Evolutionary conservation across 1,139 yeast species (phyloP), one percentile per base, ranked within the genome.

Genomic region (Kurtzmaniella quercitrusa): DNA sequence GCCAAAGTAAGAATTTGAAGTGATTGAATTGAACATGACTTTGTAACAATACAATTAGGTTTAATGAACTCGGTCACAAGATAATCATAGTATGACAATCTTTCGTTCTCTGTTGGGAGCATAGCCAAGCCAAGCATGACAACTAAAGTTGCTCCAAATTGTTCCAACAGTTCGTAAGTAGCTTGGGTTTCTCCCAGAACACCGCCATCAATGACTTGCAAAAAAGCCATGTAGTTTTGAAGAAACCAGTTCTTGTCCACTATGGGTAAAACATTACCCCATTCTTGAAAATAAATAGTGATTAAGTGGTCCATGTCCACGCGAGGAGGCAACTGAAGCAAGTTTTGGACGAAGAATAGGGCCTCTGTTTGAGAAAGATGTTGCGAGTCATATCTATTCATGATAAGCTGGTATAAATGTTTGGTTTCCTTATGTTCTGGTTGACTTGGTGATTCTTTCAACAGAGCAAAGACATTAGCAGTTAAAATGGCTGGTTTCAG

Each of bases 251-350:
- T 76, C 52, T 81, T 80, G 57, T 86, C 87, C 42, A 88, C 57
- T 9, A 87, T 71, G 0, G 96, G 94, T 36, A 84, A 69, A 14
- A 79, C 63, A 36, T 76, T 72, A 30, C 88, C 84, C 95, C 96
- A 89, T 47, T 84, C 85, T 49, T 81, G 83, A 63, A 88, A 88
- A 58, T 78, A 89, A 1, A 76, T 60, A 0, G 82, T 75, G 34
- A 79, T 68, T 33, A 80, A 63, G 23, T 77, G 76, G 51, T 82
- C 86, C 48, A 80, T 57, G 47, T 80, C 82, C 38, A 76, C 56
- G 44, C 80, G 71, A 16, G 81, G 63, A 1, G 89, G 88, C 4
- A 81, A 60, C 33, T 74, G 71, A 28, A 67, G 52, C 34, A 80
- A 58, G 37, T 69, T 68, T 33, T 60, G 62, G 42, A 79, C 65